These are phyloP conservation scores for Lentinus tigrinus DNA, from an alignment of 768 basidiomycete species.

Conservation along the genomic window DNA sequence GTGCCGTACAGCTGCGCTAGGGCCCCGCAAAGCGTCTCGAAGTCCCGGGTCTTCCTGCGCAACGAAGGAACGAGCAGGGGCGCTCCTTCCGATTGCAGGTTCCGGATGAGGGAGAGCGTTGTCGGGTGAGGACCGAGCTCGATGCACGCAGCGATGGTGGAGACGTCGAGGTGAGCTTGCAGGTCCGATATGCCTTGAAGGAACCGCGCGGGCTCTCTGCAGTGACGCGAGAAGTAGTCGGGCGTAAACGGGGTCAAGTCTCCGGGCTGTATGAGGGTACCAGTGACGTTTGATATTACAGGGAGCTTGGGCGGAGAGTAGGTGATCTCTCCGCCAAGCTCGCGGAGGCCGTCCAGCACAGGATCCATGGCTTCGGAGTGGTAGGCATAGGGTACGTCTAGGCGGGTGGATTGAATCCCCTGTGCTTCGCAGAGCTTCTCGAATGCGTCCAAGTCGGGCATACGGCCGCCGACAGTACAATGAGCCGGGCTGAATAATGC, in stretches of 20 bases:
- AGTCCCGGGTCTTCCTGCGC: slow-evolving; percentile 42
- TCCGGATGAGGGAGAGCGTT: slow-evolving; percentile 52
- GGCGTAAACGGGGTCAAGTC: slow-evolving; percentile 46
- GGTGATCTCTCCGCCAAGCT: slow-evolving; percentile 35
- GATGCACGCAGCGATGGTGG: slow-evolving; percentile 48
- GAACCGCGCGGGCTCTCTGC: slow-evolving; percentile 57
- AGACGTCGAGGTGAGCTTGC: slow-evolving; percentile 25
- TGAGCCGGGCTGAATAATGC: slow-evolving; percentile 37
- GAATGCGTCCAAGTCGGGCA: slow-evolving; percentile 42
- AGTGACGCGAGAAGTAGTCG: slow-evolving; percentile 60
- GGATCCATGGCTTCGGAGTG: slow-evolving; percentile 68
- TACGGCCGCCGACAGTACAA: slow-evolving; percentile 59
- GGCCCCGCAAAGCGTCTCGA: slow-evolving; percentile 44
- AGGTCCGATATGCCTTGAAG: slow-evolving; percentile 48
- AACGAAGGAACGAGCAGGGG: slow-evolving; percentile 49
- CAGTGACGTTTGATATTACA: slow-evolving; percentile 61
- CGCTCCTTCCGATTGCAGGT: slow-evolving; percentile 26
- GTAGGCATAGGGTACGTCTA: slow-evolving; percentile 61
- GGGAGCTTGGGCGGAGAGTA: slow-evolving; percentile 53
- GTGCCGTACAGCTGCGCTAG: slow-evolving; percentile 50
- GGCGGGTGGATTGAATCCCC: slow-evolving; percentile 38
- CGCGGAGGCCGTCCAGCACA: slow-evolving; percentile 47
- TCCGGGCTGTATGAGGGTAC: slow-evolving; percentile 50
- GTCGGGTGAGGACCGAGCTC: slow-evolving; percentile 68
- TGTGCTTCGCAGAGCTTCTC: slow-evolving; percentile 38